A percentile compares a stretch with the other conserved stretches of the same genome.
These are phyloP conservation scores for Didymella glomerata DNA, from an alignment of 2,329 filamentous ascomycete genomes.

Conservation along the genomic window DNA sequence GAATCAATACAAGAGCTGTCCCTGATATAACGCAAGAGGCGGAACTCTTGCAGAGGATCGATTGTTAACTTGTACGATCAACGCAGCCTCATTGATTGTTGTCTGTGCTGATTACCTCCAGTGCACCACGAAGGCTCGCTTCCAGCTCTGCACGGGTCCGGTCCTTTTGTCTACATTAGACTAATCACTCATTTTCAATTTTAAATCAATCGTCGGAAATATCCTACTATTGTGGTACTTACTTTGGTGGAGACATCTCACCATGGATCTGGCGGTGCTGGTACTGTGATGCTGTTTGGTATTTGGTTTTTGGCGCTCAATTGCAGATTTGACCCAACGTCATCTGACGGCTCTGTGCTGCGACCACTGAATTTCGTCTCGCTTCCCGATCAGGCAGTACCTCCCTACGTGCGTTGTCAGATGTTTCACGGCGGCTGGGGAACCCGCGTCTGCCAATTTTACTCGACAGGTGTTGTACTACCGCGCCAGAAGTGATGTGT, in stretches of 20 bases:
- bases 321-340: conserved; percentile 2
- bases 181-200: background rate
- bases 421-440: conserved; percentile 32
- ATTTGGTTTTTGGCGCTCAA: background rate
- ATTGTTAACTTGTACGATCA: conserved; percentile 1
- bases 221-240: background rate
- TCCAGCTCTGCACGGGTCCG: background rate
- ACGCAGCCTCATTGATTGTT: background rate
- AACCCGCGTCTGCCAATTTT: conserved; percentile 24
- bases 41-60: background rate
- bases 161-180: background rate
- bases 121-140: background rate
- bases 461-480: conserved; percentile 33
- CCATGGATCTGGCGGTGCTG: background rate
- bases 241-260: background rate
- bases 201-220: background rate
- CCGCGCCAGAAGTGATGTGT: conserved; percentile 25
- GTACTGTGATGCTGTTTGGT: background rate
- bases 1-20: conserved; percentile 8
- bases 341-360: conserved; percentile 21
- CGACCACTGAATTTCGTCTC: conserved; percentile 4
- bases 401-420: conserved; percentile 33
- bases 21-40: background rate
- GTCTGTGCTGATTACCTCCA: background rate
- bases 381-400: conserved; percentile 10